These are phyloP conservation scores for Avena insularis DNA, from an alignment of 176 grass and related monocot genomes.

Conservation along the genomic window DNA sequence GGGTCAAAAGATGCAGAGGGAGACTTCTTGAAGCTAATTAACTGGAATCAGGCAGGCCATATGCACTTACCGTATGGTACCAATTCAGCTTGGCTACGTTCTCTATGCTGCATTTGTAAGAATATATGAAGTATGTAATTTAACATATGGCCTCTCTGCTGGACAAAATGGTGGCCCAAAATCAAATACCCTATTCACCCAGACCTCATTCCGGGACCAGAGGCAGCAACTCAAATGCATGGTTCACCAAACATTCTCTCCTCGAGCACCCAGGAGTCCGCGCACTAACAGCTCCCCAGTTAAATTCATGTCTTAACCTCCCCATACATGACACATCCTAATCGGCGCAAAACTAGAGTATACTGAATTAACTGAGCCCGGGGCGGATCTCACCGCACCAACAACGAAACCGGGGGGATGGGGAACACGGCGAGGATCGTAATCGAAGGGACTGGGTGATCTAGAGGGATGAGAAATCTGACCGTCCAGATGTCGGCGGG, in stretches of 20 bases:
- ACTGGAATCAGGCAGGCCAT: conserved; percentile 9
- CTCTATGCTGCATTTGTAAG: conserved; percentile 28
- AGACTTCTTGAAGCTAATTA: not conserved
- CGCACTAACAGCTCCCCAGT: not conserved
- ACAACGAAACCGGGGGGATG: not conserved
- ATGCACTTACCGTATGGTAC: conserved; percentile 8
- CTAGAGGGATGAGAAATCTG: conserved; percentile 44
- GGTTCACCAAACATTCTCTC: not conserved
- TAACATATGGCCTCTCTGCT: not conserved
- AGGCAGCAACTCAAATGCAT: conserved; percentile 26
- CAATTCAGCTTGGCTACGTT: conserved; percentile 4
- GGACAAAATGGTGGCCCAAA: not conserved
- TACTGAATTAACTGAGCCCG: conserved; percentile 12
- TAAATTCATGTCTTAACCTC: not conserved
- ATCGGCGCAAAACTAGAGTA: conserved; percentile 38
- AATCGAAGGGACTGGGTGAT: not conserved
- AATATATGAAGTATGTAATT: not conserved
- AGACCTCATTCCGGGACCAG: conserved; percentile 7
- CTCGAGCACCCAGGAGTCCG: not conserved
- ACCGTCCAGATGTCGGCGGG: conserved; percentile 99
- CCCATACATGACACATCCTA: not conserved
- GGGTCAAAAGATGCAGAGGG: not conserved
- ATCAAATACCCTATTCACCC: not conserved
- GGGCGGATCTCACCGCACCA: conserved; percentile 45
- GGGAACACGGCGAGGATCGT: not conserved